A percentile compares a stretch with the other conserved stretches of the same genome.
phyloP scores from a whole-genome alignment of 345 rosid species.

The Linum lewisii region DNA sequence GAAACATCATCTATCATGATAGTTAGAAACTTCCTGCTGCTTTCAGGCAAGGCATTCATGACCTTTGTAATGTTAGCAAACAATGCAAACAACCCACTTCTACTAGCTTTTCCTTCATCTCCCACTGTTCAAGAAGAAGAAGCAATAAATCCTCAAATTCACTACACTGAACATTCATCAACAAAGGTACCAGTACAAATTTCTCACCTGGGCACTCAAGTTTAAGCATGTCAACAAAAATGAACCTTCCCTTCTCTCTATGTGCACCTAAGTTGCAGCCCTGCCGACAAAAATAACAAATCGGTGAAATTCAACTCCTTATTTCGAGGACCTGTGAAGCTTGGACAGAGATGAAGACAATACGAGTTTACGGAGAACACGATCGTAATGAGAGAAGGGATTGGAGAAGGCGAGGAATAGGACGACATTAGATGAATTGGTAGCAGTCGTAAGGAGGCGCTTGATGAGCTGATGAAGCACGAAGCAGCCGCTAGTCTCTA shows the following conservation, averaged over 20 bases:
- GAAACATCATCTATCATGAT: conserved; percentile 84
- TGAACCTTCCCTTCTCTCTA: conserved; percentile 44
- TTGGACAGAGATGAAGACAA: neutral
- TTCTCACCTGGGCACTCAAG: conserved; percentile 68
- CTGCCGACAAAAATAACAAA: conserved; percentile 23
- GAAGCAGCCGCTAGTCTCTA: conserved; percentile 75
- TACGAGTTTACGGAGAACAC: conserved; percentile 67
- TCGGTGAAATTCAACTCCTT: neutral
- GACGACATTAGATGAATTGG: conserved; percentile 36
- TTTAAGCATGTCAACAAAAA: conserved; percentile 66
- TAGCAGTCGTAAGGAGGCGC: conserved; percentile 35
- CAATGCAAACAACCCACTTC: conserved; percentile 39
- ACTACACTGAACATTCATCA: neutral
- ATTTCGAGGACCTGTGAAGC: neutral
- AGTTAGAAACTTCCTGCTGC: conserved; percentile 33
- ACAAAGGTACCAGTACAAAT: conserved; percentile 26
- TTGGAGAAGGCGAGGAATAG: conserved; percentile 70
- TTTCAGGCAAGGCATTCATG: conserved; percentile 31
- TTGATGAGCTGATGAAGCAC: conserved; percentile 74
- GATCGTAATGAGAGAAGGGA: conserved; percentile 86
- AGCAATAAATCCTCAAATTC: conserved; percentile 3
- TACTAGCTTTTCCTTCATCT: conserved; percentile 25
- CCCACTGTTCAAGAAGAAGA: conserved; percentile 28
- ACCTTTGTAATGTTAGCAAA: conserved; percentile 45
- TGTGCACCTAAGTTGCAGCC: conserved; percentile 73